Percentiles rank a stretch among this genome's conserved stretches.
Conservation (phyloP, 495 filamentous ascomycete genomes). For the Penicillium salamii region DNA sequence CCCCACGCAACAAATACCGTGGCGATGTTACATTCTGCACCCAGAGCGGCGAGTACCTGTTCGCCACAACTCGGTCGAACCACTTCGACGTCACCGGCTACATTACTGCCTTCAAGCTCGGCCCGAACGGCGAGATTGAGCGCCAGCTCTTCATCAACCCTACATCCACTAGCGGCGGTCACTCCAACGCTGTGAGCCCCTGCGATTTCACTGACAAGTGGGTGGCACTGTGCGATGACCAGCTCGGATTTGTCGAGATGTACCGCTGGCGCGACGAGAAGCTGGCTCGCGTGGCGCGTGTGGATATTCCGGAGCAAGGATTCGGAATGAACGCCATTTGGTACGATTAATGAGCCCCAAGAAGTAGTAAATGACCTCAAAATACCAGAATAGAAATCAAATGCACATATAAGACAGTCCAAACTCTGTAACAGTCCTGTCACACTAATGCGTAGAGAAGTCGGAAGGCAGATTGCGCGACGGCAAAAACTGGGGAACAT, state of each 20-base stretch:
- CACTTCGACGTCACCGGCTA: conserved; percentile 73
- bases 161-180: conserved; percentile 79
- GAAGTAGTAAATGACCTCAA: not conserved
- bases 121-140: conserved; percentile 68
- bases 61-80: conserved; percentile 78
- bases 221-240: conserved; percentile 80
- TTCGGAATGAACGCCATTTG: conserved; percentile 91
- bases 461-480: not conserved
- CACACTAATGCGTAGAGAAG: too few relatives aligned
- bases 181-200: conserved; percentile 78
- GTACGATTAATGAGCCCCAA: conserved; percentile 59
- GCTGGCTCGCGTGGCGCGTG: conserved; percentile 67
- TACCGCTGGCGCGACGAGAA: conserved; percentile 80
- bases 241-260: conserved; percentile 81
- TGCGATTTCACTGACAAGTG: conserved; percentile 82
- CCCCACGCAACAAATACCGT: conserved; percentile 58
- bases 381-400: not conserved
- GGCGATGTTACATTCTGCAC: conserved; percentile 74
- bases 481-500: conserved; percentile 1
- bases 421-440: too few relatives aligned
- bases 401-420: too few relatives aligned
- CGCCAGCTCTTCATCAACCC: conserved; percentile 74
- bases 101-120: conserved; percentile 71
- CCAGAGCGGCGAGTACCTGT: conserved; percentile 64
- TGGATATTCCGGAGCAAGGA: conserved; percentile 73